phyloP scores from a whole-genome alignment of 176 grass and related monocot species.

The Rhynchospora tenuis region DNA sequence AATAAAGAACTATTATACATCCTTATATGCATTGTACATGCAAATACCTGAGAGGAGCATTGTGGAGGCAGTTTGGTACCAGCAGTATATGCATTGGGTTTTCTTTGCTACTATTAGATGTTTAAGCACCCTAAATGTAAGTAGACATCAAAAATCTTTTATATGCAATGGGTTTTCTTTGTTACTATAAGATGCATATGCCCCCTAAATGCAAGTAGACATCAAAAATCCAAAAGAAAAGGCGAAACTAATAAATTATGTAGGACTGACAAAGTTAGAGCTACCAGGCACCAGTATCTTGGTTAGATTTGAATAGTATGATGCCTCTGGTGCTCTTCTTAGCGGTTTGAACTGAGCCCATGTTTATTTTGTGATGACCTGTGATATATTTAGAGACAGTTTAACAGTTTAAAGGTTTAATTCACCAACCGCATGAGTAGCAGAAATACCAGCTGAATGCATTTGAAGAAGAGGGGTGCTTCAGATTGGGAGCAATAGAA shows the following conservation, averaged over 20 bases:
- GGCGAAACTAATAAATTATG: not conserved
- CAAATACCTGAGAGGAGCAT: constrained; percentile 9
- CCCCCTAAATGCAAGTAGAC: not conserved
- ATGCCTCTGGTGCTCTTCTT: not conserved
- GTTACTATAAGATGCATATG: not conserved
- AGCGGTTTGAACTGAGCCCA: not conserved
- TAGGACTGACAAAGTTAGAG: not conserved
- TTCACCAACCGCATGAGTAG: not conserved
- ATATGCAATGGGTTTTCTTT: not conserved
- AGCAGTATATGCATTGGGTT: not conserved
- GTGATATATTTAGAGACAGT: too few species aligned
- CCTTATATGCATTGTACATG: not conserved
- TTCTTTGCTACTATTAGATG: not conserved
- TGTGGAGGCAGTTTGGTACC: not conserved
- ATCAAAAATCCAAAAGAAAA: not conserved
- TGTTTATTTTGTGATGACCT: too few species aligned
- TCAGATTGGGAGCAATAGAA: too few species aligned
- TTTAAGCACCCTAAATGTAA: constrained; percentile 2
- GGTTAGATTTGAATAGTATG: not conserved
- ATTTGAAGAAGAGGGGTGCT: too few species aligned
- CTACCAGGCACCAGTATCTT: not conserved
- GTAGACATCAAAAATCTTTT: not conserved
- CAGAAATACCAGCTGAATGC: not conserved
- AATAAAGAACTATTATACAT: not conserved
- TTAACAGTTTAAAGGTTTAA: not conserved